phyloP scores from a whole-genome alignment of 805 yeast genomes.

The Kazachstania martiniae region DNA sequence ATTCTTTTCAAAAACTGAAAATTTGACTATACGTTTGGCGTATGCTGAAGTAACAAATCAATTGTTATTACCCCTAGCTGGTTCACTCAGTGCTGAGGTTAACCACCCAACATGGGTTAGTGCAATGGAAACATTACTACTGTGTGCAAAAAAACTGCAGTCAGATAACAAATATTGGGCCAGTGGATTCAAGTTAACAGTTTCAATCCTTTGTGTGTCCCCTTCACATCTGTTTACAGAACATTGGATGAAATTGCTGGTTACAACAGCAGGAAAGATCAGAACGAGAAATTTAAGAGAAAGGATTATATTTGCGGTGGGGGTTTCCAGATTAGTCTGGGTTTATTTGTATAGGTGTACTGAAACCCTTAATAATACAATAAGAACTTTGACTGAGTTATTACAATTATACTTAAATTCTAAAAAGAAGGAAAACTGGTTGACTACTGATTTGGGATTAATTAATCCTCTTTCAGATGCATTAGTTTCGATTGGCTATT shows the following conservation, averaged over 20 bases:
- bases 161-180: slow-evolving; percentile 49
- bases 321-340: slow-evolving; percentile 75
- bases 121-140: slow-evolving; percentile 55
- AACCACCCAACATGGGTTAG: slow-evolving; percentile 93
- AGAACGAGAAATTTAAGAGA: slow-evolving; percentile 48
- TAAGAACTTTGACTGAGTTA: slow-evolving; percentile 61
- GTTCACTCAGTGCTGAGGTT: slow-evolving; percentile 81
- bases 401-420: slow-evolving; percentile 46
- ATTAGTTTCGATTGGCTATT: slow-evolving; percentile 67
- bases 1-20: slow-evolving; percentile 59
- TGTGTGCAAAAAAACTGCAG: slow-evolving; percentile 37
- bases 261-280: slow-evolving; percentile 46
- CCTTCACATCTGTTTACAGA: slow-evolving; percentile 63
- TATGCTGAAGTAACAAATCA: slow-evolving; percentile 78
- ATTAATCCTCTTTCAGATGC: slow-evolving; percentile 60
- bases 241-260: slow-evolving; percentile 64
- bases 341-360: slow-evolving; percentile 78
- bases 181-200: slow-evolving; percentile 51
- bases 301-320: slow-evolving; percentile 48
- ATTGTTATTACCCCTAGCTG: slow-evolving; percentile 73
- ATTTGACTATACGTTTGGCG: slow-evolving; percentile 56
- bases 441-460: slow-evolving; percentile 48
- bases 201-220: slow-evolving; percentile 70
- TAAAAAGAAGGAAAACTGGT: slow-evolving; percentile 66
- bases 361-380: slow-evolving; percentile 80